Percentiles rank a stretch among this genome's conserved stretches.
Conservation (phyloP, 352 stramenopile species). For the Thraustochytrium striatum region DNA sequence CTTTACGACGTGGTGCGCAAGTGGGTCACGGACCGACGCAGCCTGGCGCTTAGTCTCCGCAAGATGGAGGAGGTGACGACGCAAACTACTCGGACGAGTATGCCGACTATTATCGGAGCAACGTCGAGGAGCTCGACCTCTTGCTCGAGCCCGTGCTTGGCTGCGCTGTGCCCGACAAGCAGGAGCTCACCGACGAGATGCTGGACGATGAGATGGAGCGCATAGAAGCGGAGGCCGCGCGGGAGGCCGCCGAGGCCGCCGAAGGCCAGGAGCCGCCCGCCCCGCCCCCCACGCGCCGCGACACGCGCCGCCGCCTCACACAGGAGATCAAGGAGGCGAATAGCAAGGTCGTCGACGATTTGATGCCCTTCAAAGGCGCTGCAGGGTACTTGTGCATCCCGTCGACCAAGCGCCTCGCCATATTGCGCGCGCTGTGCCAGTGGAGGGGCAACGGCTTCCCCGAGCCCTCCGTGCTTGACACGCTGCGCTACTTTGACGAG, state of each 20-base stretch:
- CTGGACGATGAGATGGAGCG: not conserved
- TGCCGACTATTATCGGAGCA: not conserved
- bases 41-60: slow-evolving; percentile 7
- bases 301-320: not conserved
- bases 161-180: not conserved
- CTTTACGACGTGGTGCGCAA: slow-evolving; percentile 14
- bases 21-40: not conserved
- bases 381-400: slow-evolving; percentile 24
- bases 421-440: slow-evolving; percentile 19
- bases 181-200: not conserved
- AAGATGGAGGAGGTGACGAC: slow-evolving; percentile 24
- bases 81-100: slow-evolving; percentile 2
- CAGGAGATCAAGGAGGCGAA: not conserved
- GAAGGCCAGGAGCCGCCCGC: not conserved
- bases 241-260: not conserved
- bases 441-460: slow-evolving; percentile 16
- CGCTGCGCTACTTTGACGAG: not conserved
- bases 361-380: slow-evolving; percentile 19
- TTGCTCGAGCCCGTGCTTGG: slow-evolving; percentile 22
- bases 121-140: slow-evolving; percentile 21
- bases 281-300: not conserved
- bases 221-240: not conserved
- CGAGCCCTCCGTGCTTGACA: not conserved
- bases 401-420: not conserved
- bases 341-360: slow-evolving; percentile 9